Evolutionary conservation across 2,329 filamentous ascomycete species (phyloP), one percentile per base, ranked within the genome.

Genomic region (Botrytis byssoidea): DNA sequence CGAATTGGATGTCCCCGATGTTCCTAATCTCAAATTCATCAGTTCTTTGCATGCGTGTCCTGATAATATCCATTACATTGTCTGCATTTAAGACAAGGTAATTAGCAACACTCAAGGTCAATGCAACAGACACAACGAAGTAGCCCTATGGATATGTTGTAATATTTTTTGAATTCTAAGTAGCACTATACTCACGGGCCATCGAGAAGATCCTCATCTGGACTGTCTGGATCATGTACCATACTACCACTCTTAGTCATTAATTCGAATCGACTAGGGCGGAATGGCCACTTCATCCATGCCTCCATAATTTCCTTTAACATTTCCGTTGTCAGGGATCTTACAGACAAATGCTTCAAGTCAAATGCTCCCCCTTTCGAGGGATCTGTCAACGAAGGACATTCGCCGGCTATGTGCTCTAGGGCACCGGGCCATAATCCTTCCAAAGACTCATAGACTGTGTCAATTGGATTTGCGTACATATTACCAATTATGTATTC

Each of bases 271-370:
- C 90, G 87, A 42, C 89, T 88, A 1, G 89, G 89, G 4, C 82
- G 81, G 76, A 92, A 92, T 0, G 90, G 90, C 91, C 91, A 93
- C 69, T 86, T 83, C 81, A 88, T 84, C 85, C 89, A 93, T 0
- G 86, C 86, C 76, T 87, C 84, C 7, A 90, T 75, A 25, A 93
- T 82, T 74, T 91, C 88, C 29, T 84, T 80, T 80, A 89, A 84
- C 83, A 92, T 89, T 22, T 79, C 78, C 76, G 84, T 80, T 61
- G 86, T 89, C 73, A 93, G 76, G 40, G 82, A 80, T 7, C 90
- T 82, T 8, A 86, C 82, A 0, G 81, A 79, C 48, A 91, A 70
- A 72, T 84, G 81, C 2, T 83, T 83, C 20, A 71, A 81, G 55
- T 81, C 81, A 57, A 78, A 14, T 79, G 57, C 79, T 0, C 88